Evolutionary conservation across 805 yeast species (phyloP), one percentile per base, ranked within the genome.

Genomic region (Candida coquimbonensis): DNA sequence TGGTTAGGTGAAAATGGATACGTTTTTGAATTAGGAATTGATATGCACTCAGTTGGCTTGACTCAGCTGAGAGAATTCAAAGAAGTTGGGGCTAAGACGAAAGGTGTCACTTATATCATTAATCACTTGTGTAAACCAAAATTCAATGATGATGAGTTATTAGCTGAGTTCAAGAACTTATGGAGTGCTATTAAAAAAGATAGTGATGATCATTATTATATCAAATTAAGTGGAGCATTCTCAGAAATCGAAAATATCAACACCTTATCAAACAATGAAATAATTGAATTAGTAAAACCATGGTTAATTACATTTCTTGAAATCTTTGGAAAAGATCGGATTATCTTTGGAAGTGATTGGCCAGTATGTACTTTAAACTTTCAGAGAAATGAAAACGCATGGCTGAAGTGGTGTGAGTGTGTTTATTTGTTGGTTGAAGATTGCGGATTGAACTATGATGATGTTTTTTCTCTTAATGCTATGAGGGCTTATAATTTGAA

Each of bases 321-420:
- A 1, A 14, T 35, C n/a, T 66, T 59, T 59, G 73, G 70, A 35
- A 49, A 48, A 5, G 56, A 61, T 5, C 50, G 59, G 9, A 51
- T 67, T 11, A 58, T 71, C 12, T 71, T 68, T 66, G 75, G 73
- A 4, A 67, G 72, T 48, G 73, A 71, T 49, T 71, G 74, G 74
- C 76, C 76, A 3, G 71, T 71, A 7, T 65, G 69, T 5, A 50
- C 49, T 1, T 14, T 53, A 41, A 60, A 61, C 43, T 25, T 62
- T 39, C 24, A 2, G 14, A 42, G 46, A 4, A 53, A 54, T 13
- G 39, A 29, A 1, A 40, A 39, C 13, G 46, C 59, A 2, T 55
- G 55, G 44, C 25, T 39, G 3, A 58, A 50, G 29, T 66, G 69
- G 69, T 45, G 47, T 4, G 33, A 29, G 3, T 47, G 62, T 12